Percentiles rank a stretch among this genome's conserved stretches.
These are phyloP conservation scores for Rubia yunnanensis DNA, from an alignment of 257 asterid genomes.

Conservation along the genomic window DNA sequence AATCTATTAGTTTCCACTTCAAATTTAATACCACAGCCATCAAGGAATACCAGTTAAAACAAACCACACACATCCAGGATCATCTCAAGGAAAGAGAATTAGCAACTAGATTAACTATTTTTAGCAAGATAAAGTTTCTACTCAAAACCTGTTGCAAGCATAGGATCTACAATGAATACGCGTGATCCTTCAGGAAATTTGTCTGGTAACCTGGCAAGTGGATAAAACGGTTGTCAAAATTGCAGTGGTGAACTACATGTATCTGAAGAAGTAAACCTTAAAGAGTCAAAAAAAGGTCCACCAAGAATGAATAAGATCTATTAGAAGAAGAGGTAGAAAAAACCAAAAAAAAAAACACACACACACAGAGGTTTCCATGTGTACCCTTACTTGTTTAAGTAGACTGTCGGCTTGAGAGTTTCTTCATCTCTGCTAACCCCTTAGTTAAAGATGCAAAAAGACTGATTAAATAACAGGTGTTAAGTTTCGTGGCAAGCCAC, in stretches of 20 bases:
- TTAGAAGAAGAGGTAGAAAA: background rate
- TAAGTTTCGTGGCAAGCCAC: background rate
- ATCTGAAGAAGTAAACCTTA: background rate
- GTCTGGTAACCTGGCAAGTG: slow-evolving; percentile 63
- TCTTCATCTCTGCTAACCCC: slow-evolving; percentile 86
- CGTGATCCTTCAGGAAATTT: slow-evolving; percentile 78
- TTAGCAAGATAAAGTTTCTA: background rate
- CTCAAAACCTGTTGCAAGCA: slow-evolving; percentile 89
- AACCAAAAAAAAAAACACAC: too few species aligned
- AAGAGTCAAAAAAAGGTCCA: background rate
- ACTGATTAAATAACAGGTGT: slow-evolving; percentile 13
- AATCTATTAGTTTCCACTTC: background rate
- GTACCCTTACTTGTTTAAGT: slow-evolving; percentile 78
- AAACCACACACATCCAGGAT: background rate
- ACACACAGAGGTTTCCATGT: background rate
- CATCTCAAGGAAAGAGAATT: background rate
- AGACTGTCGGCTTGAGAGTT: slow-evolving; percentile 81
- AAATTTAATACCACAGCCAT: background rate
- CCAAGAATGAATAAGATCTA: background rate
- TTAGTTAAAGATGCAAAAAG: slow-evolving; percentile 20
- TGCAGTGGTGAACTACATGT: background rate
- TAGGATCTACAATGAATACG: slow-evolving; percentile 84
- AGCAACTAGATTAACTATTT: background rate
- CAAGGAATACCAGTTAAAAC: background rate
- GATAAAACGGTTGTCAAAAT: background rate